phyloP scores from a whole-genome alignment of 2,329 filamentous ascomycete species.

The Ascochyta clinopodiicola region DNA sequence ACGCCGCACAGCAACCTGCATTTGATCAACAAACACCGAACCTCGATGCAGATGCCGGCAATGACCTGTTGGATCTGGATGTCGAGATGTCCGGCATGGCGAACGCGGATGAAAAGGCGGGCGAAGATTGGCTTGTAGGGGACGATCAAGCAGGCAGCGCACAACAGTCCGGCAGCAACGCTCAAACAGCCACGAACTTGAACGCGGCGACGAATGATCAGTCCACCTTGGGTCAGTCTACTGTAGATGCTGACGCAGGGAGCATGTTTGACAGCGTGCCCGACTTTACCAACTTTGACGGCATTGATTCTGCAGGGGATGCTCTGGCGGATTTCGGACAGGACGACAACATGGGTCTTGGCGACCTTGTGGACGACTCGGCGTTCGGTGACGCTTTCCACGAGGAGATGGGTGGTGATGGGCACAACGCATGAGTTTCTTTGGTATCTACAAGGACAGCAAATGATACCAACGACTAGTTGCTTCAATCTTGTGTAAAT shows the following conservation, averaged over 20 bases:
- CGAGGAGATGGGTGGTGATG: conserved; percentile 39
- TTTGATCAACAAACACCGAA: conserved; percentile 35
- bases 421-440: conserved; percentile 30
- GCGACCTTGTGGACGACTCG: conserved; percentile 47
- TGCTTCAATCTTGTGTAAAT: conserved; percentile 1
- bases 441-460: background rate
- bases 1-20: conserved; percentile 29
- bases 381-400: conserved; percentile 52
- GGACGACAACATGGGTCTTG: conserved; percentile 45
- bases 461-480: background rate
- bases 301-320: conserved; percentile 48
- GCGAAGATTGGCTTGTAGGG: conserved; percentile 48
- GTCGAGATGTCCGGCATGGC: conserved; percentile 66
- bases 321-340: conserved; percentile 48
- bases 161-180: conserved; percentile 26
- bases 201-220: conserved; percentile 26
- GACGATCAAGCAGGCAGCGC: conserved; percentile 30
- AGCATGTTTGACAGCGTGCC: conserved; percentile 47
- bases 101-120: conserved; percentile 39
- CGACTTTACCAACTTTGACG: conserved; percentile 46
- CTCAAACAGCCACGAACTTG: conserved; percentile 27
- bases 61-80: conserved; percentile 51
- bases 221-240: conserved; percentile 26
- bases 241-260: conserved; percentile 38
- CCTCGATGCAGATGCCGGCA: conserved; percentile 33